Percentiles rank a stretch among this genome's conserved stretches.
phyloP scores from a whole-genome alignment of 805 yeast species.

The Nakazawaea ernobii region DNA sequence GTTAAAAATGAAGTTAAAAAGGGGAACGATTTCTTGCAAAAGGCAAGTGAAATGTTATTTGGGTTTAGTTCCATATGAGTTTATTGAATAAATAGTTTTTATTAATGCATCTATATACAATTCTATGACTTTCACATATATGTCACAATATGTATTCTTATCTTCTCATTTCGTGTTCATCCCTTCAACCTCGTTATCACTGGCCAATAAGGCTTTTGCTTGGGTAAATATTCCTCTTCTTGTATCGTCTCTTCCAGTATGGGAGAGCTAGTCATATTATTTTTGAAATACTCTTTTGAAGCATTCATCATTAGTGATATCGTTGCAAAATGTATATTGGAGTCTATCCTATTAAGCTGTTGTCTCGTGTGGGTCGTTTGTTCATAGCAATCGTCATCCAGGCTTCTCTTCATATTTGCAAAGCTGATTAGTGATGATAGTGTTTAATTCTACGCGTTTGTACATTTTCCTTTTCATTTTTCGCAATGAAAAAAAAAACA shows the following conservation, averaged over 20 bases:
- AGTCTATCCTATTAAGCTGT: slow-evolving; percentile 7
- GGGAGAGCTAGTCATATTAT: not conserved
- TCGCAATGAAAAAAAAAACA: too few species aligned
- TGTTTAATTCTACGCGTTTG: not conserved
- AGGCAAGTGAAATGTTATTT: slow-evolving; percentile 8
- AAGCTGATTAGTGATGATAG: not conserved
- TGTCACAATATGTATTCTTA: too few species aligned
- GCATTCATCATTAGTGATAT: slow-evolving; percentile 11
- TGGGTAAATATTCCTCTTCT: not conserved
- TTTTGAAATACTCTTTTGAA: not conserved
- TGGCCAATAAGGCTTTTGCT: slow-evolving; percentile 11
- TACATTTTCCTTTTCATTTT: too few species aligned
- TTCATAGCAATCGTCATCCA: not conserved
- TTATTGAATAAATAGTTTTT: not conserved
- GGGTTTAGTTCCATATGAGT: slow-evolving; percentile 5
- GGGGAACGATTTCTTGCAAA: not conserved
- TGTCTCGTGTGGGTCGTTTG: not conserved
- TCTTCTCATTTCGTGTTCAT: not conserved
- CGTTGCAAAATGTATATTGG: slow-evolving; percentile 9
- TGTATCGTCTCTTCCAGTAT: not conserved
- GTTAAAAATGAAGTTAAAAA: not conserved
- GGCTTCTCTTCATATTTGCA: not conserved
- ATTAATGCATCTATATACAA: not conserved
- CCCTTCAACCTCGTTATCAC: slow-evolving; percentile 2
- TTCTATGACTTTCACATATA: too few species aligned